Base-by-base conservation (phyloP, 2,329 filamentous ascomycete genomes). In the Penicillium sp. region DNA sequence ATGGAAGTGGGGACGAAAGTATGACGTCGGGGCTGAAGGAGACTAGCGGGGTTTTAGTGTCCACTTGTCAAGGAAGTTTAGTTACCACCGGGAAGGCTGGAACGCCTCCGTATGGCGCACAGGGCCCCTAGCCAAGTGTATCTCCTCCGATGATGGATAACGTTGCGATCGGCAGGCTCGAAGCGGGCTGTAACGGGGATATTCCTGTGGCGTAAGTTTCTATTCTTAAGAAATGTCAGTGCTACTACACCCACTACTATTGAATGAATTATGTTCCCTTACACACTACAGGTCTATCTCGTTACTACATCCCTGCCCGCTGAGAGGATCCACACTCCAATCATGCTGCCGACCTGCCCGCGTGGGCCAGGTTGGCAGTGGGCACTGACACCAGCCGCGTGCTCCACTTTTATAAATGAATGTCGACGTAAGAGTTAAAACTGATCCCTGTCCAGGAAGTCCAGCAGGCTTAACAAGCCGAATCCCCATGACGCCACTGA, bases 341-440 rank as follows among this genome's bases (percentile, higher is more conserved):
- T 49, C 44, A 49, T 19, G n/a, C n/a, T n/a, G n/a, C n/a, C n/a
- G n/a, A n/a, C 44, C 27, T 49, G 44, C 22, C 44, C 27, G 44
- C 27, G n/a, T 16, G 44, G 44, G 44, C 16, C 44, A 35, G 5
- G 18, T 35, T 46, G 24, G 43, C 43, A 31, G 14, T 49, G 35
- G 44, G 33, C 46, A 14, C 27, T 44, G 41, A n/a, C 41, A 44
- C 14, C 46, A 49, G 46, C 46, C 46, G n/a, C 27, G 24, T 24
- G 46, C 37, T 52, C 65, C 65, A 63, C 64, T 59, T 61, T 63
- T 66, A 66, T 68, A 68, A 50, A 68, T 68, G 63, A 67, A 66
- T 39, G 53, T 56, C 55, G 65, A 67, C 65, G 66, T 66, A 63
- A 62, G 59, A 60, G 50, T 43, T 27, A 6, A 18, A 16, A n/a